Evolutionary conservation across 1,139 yeast species (phyloP).

Genomic region (Candida dubliniensis): DNA sequence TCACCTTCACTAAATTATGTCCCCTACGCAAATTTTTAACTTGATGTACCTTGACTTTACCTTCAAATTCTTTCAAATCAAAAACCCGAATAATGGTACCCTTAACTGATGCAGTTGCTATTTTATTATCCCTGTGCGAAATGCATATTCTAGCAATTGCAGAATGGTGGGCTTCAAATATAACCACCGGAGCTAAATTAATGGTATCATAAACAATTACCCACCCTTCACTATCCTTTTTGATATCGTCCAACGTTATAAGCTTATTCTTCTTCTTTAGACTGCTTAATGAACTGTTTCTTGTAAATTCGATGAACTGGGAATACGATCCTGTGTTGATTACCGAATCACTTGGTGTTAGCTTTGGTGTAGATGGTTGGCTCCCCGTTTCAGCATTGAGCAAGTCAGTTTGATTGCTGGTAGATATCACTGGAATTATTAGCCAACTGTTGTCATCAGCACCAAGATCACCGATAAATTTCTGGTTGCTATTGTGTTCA

Average conservation of each 20-base stretch:
- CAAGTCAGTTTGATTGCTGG: conserved; percentile 32
- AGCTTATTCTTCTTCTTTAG: conserved; percentile 11
- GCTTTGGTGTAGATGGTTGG: conserved; percentile 13
- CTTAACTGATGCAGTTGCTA: conserved; percentile 70
- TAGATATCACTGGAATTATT: conserved; percentile 34
- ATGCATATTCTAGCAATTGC: conserved; percentile 47
- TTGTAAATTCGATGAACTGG: conserved; percentile 12
- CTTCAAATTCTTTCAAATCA: conserved; percentile 15
- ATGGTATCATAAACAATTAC: conserved; percentile 61
- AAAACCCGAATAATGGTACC: conserved; percentile 70
- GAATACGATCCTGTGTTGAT: conserved; percentile 10
- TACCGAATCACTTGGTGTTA: conserved; percentile 22
- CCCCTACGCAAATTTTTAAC: conserved; percentile 68
- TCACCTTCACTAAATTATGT: conserved; percentile 58
- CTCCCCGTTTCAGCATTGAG: conserved; percentile 19
- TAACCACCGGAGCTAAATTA: conserved; percentile 52
- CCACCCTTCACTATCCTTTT: conserved; percentile 37
- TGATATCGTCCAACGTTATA: conserved; percentile 28
- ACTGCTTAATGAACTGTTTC: conserved; percentile 5
- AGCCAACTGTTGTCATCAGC: conserved; percentile 50
- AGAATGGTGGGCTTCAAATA: conserved; percentile 60
- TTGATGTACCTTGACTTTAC: conserved; percentile 23
- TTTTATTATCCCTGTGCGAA: conserved; percentile 50
- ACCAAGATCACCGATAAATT: conserved; percentile 50
- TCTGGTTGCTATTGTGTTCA: conserved; percentile 18